Percentiles rank a stretch among this genome's conserved stretches.
These are phyloP conservation scores for Aspergillus pseudoterreus DNA, from an alignment of 2,329 filamentous ascomycete species.

Conservation along the genomic window DNA sequence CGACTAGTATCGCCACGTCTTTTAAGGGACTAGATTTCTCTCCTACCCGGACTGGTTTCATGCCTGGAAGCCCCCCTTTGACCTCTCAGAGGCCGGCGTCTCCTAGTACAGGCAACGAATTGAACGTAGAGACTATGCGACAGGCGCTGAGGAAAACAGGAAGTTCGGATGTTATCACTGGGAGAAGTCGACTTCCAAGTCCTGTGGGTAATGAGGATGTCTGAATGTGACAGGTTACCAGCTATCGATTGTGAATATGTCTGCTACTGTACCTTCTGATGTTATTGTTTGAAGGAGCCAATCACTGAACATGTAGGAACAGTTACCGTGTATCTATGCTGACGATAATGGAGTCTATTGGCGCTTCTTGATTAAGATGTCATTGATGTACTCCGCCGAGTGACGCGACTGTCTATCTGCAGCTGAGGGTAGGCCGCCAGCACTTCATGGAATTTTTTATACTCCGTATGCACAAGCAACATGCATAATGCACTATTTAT, in stretches of 20 bases:
- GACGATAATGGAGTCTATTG: no score
- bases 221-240: not conserved
- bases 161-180: not conserved
- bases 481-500: no score
- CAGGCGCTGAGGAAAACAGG: not conserved
- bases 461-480: no score
- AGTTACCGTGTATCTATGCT: no score
- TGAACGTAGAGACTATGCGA: not conserved
- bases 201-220: not conserved
- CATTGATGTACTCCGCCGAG: no score
- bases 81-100: not conserved
- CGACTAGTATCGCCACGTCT: constrained; percentile 57
- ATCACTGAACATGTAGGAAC: no score
- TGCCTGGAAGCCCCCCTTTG: not conserved
- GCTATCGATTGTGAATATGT: not conserved
- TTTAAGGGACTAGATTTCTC: not conserved
- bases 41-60: not conserved
- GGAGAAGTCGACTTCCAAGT: not conserved
- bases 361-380: no score
- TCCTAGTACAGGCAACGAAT: not conserved
- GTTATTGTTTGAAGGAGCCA: no score
- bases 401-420: no score
- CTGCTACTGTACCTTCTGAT: no score
- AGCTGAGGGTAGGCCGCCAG: no score
- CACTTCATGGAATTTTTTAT: no score